These are phyloP conservation scores for Bipolaris bicolor DNA, from an alignment of 2,329 filamentous ascomycete genomes.

Conservation along the genomic window DNA sequence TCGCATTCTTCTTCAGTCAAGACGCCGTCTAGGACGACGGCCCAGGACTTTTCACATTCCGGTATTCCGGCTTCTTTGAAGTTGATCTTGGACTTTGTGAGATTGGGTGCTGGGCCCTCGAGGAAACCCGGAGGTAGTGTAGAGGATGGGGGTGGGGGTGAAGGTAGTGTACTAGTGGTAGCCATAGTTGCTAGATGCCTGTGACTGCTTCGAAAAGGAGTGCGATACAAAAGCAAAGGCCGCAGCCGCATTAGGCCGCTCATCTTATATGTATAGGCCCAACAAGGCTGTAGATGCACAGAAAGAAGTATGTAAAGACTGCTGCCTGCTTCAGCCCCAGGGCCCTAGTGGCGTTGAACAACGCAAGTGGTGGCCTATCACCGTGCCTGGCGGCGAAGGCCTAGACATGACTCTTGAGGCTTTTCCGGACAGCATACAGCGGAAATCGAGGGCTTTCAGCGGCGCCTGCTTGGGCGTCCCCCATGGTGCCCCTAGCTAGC, in stretches of 20 bases:
- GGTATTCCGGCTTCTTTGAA: slow-evolving; percentile 57
- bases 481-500: background rate
- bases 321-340: slow-evolving; percentile 9
- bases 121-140: slow-evolving; percentile 58
- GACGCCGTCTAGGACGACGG: slow-evolving; percentile 69
- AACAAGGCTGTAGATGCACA: slow-evolving; percentile 1
- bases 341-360: background rate
- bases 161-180: background rate
- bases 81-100: slow-evolving; percentile 59
- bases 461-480: background rate
- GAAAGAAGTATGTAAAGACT: background rate
- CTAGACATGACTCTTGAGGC: background rate
- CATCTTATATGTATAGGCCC: slow-evolving; percentile 1
- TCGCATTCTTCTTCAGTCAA: slow-evolving; percentile 68
- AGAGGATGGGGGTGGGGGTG: slow-evolving; percentile 36
- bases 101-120: slow-evolving; percentile 51
- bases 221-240: background rate
- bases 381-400: background rate
- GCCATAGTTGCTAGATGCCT: slow-evolving; percentile 4
- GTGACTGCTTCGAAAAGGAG: background rate
- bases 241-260: background rate
- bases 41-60: slow-evolving; percentile 62
- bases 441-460: background rate
- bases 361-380: background rate
- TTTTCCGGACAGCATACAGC: background rate